Conservation (phyloP, 2,329 filamentous ascomycete species). For the Sporothrix brunneoviolacea region DNA sequence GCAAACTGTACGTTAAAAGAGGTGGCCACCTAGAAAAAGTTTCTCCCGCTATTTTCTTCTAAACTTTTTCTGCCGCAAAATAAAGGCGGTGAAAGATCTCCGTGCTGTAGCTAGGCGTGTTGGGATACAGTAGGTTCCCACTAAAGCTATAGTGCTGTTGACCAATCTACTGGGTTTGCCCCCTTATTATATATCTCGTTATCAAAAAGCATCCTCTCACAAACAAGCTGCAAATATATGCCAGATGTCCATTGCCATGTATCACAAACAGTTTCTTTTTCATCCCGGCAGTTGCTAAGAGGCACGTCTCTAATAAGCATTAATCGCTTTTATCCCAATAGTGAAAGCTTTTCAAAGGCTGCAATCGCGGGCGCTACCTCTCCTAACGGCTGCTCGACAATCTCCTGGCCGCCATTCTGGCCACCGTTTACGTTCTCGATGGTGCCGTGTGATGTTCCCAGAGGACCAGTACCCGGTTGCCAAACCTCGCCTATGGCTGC, state of each 20-base stretch:
- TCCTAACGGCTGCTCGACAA: conserved; percentile 35
- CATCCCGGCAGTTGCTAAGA: too few species aligned
- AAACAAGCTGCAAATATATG: too few species aligned
- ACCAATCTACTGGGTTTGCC: too few species aligned
- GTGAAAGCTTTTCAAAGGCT: conserved; percentile 41
- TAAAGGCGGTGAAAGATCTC: conserved; percentile 13
- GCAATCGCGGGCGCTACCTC: conserved; percentile 44
- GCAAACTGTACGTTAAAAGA: neutral
- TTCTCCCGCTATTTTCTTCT: conserved; percentile 8
- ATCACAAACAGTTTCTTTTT: too few species aligned
- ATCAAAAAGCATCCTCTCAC: too few species aligned
- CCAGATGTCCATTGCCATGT: too few species aligned
- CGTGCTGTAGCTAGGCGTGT: too few species aligned
- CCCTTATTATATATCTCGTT: too few species aligned
- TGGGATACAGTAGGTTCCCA: neutral
- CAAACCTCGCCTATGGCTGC: conserved; percentile 65
- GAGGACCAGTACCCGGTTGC: conserved; percentile 18
- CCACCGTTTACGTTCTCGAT: neutral
- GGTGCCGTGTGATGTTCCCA: neutral
- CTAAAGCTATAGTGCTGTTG: too few species aligned
- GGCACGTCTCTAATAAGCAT: too few species aligned
- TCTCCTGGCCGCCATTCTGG: neutral
- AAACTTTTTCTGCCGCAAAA: conserved; percentile 16
- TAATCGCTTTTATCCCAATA: conserved; percentile 38
- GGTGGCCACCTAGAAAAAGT: conserved; percentile 7